Evolutionary conservation across 164 flowering plant genomes (phyloP), one percentile per base, ranked within the genome.

Genomic region (Paratinospora sagittata): DNA sequence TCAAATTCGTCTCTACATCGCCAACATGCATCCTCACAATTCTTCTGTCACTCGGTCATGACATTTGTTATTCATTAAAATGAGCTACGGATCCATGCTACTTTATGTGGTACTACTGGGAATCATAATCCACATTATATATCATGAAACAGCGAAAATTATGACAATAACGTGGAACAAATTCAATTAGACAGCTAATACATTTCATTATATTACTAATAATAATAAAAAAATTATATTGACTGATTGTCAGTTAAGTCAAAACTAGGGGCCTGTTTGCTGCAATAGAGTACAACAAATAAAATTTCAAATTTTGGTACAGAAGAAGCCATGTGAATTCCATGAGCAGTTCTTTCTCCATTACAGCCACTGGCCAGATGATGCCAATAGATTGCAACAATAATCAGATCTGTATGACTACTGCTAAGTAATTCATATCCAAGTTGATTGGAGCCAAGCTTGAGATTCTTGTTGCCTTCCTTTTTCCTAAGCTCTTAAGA

Each of bases 401-500:
- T 26, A 61, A 8, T 16, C 1, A 55, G 4, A 55, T 61, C 17
- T 3, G 39, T 63, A 24, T 21, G 34, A 19, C 24, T 58, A 58
- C 7, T 24, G 63, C 24, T 16, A 55, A 55, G 24, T 55, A 55
- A 17, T 55, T 16, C 19, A n/a, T 5, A 55, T 16, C 60, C 26
- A 58, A 58, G 23, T 63, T 63, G 14, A 63, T 17, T 30, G 3
- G 27, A n/a, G 39, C 39, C 2, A 19, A 63, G n/a, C n/a, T 63
- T 63, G 66, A 63, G 66, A 63, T 63, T 33, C 66, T 63, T 63
- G 36, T 9, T 8, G 17, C 16, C 66, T 30, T 63, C 9, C 66
- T 27, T 27, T 33, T 33, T 2, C 34, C 34, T 17, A 27, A 27
- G 19, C 19, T 10, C 17, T 4, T 3, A 19, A 27, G 62, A 27